Evolutionary conservation across 352 stramenopile genomes (phyloP).

Genomic region (Globisporangium cederbergense): DNA sequence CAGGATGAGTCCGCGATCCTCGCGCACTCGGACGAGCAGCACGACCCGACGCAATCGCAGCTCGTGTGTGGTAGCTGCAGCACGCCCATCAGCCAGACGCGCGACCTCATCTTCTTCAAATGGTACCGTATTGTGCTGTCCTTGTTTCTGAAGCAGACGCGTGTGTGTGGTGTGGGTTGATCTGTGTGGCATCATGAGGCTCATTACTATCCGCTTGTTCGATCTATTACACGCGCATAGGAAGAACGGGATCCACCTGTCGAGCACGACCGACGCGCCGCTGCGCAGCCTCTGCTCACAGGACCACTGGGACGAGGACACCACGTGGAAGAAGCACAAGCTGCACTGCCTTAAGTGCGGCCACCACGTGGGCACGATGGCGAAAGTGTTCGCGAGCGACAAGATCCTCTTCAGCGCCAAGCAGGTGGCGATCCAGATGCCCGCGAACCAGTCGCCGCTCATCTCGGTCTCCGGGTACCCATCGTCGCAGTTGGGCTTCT

Average conservation of each 20-base stretch:
- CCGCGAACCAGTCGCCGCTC: conserved; percentile 62
- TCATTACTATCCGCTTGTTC: background rate
- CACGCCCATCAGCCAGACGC: conserved; percentile 50
- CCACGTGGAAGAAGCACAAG: conserved; percentile 59
- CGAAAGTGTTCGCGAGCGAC: conserved; percentile 55
- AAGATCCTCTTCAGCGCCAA: conserved; percentile 72
- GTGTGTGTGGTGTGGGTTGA: background rate
- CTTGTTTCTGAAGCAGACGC: background rate
- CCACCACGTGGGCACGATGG: conserved; percentile 56
- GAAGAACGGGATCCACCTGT: conserved; percentile 69
- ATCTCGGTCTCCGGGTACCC: conserved; percentile 73
- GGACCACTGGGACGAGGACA: conserved; percentile 31
- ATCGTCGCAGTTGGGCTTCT: conserved; percentile 66
- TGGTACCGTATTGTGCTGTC: conserved; percentile 28
- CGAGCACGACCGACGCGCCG: conserved; percentile 55
- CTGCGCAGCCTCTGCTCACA: conserved; percentile 52
- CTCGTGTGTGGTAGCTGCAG: conserved; percentile 73
- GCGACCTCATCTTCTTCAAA: conserved; percentile 76
- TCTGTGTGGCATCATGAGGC: background rate
- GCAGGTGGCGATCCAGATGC: conserved; percentile 68
- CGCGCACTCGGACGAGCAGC: conserved; percentile 25
- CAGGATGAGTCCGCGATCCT: conserved; percentile 43
- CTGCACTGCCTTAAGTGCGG: conserved; percentile 69
- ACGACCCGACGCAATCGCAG: conserved; percentile 40
- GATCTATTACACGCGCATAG: conserved; percentile 17